Evolutionary conservation across 106 monocot species (phyloP), one percentile per base, ranked within the genome.

Genomic region (Dendrobium nobile): DNA sequence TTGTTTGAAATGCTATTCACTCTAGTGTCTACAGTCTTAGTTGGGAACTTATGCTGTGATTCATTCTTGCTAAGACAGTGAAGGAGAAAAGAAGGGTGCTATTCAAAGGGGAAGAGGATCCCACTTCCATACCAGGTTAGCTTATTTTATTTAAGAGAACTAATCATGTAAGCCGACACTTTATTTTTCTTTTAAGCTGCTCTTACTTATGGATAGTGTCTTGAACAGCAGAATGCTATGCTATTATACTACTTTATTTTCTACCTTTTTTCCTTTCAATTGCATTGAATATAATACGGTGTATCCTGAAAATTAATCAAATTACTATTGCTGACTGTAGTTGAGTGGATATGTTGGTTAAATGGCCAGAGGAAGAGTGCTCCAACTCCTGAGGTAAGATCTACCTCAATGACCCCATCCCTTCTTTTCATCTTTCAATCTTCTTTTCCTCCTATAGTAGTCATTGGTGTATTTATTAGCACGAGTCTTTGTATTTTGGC

Each of bases 291-390:
- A 41, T 43, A 26, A 18, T 73, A 41, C 4, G 17, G 15, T 24
- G 9, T 19, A 51, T 85, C 10, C 78, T 77, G 79, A 72, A 56
- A 78, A 64, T 79, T 85, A 73, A 15, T 18, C 77, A 65, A 72
- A 51, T 70, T 78, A 33, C 55, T 78, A 77, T 73, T 65, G 31
- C 42, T 84, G 28, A 5, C 79, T 90, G 73, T 76, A 99, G 98
- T 99, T 85, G 98, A 99, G 81, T 99, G 98, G 98, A 99, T 99
- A 88, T 93, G 92, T 90, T 99, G 98, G 98, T 88, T 99, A 84
- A 99, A 95, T 88, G 95, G 98, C 4, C 98, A 99, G 82, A 83
- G 98, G 79, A 95, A 95, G 87, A 91, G 86, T 87, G 86, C 95
- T 89, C 98, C 98, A 72, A 91, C 91, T 40, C 88, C 92, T 55